Conservation (phyloP, 129 eudicot genomes). For the Logfia minima region DNA sequence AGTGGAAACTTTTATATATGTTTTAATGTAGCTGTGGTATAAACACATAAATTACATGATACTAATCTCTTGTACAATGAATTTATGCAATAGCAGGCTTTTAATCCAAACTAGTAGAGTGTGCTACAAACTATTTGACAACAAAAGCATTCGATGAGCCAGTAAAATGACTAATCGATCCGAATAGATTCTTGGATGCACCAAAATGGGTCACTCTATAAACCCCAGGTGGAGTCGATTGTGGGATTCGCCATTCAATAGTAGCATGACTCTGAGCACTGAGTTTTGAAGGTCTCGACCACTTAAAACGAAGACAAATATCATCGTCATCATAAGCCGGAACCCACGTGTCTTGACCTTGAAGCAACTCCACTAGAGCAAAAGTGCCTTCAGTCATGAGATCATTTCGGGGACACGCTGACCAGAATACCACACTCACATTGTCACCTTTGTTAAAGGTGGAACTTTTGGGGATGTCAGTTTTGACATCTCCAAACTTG, state of each 20-base stretch:
- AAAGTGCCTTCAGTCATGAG: conserved; percentile 99
- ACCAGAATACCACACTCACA: conserved; percentile 68
- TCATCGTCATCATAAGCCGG: conserved; percentile 94
- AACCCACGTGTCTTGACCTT: conserved; percentile 67
- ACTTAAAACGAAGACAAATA: conserved; percentile 85
- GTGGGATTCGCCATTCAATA: conserved; percentile 87
- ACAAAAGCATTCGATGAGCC: conserved; percentile 90
- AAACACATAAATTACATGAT: conserved; percentile 40
- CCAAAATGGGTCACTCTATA: conserved; percentile 93
- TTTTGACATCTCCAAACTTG: conserved; percentile 66
- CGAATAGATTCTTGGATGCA: conserved; percentile 72
- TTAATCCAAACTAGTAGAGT: conserved; percentile 3
- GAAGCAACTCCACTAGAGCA: conserved; percentile 76
- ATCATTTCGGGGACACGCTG: conserved; percentile 95
- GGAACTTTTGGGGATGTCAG: conserved; percentile 62
- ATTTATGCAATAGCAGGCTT: conserved; percentile 21
- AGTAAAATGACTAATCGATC: conserved; percentile 77
- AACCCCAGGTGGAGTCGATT: conserved; percentile 60
- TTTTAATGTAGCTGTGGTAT: conserved; percentile 12
- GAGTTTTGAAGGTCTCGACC: conserved; percentile 88
- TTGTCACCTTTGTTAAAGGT: conserved; percentile 70
- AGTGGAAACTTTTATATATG: neutral
- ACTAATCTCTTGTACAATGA: conserved; percentile 18
- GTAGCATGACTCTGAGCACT: conserved; percentile 78
- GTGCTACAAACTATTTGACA: conserved; percentile 42